Base-by-base conservation (phyloP, 306 rosid genomes). In the Chamaecrista fasciculata region DNA sequence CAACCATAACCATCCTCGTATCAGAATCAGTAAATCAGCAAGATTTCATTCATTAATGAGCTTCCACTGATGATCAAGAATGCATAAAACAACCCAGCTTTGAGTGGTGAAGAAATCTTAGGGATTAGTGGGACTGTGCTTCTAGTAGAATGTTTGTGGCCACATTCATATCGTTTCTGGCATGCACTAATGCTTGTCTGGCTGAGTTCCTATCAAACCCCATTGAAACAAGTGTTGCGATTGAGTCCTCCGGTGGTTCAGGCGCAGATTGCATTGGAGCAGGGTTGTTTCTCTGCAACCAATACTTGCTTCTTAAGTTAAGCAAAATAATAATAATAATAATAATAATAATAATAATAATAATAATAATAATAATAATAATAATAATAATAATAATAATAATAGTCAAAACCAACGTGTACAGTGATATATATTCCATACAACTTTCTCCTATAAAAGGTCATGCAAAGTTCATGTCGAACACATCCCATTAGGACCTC, bases 71-170 rank as follows among this genome's bases (percentile, higher is more conserved):
- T 43, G 64, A n/a, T n/a, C n/a, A n/a, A n/a, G n/a, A 67, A 6
- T 66, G 48, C 19, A 15, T 33, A 81, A n/a, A n/a, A 77, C 50
- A 69, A 59, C 42, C 61, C 4, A 14, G 47, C 70, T 72, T 74
- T 66, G 66, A 43, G 47, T 58, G 51, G 16, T 29, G 49, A 34
- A 19, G 55, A 73, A 50, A 28, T 42, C 55, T 18, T 8, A 28
- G 19, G 21, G 25, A 69, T 83, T 81, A 95, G 82, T 84, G 96
- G 11, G 91, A 66, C 74, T 95, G 96, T n/a, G 96, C 85, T 82
- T 95, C 95, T 3, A 95, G 84, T 69, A 95, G 96, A 63, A 95
- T 95, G 86, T 89, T 89, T n/a, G 99, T 91, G 6, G 99, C 99
- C 70, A 84, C 75, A 79, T 86, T 91, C 72, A 95, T 78, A 8